Evolutionary conservation across 2,329 filamentous ascomycete species (phyloP), one percentile per base, ranked within the genome.

Genomic region (Escovopsis sp.): DNA sequence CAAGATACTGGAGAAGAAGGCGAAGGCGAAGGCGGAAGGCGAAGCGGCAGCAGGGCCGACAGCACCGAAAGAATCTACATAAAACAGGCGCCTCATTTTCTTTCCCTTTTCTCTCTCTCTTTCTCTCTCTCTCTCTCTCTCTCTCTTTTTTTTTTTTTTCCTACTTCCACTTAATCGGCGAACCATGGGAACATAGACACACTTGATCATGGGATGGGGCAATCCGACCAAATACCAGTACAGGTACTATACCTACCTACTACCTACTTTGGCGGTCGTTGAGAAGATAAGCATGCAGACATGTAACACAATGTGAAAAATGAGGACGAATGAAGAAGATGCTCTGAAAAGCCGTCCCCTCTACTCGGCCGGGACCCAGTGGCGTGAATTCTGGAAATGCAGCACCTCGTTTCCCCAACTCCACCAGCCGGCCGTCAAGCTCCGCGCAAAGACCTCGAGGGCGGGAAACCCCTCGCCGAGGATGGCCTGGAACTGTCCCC

Each of bases 401-500:
- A 85, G 58, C 8, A 75, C 79, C 52, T 89, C 78, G 50, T 87
- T 71, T 3, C 85, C 85, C 82, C 82, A 88, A 26, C 73, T 73
- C 72, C 78, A 83, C 84, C 85, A 89, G 0, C 81, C 81, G 7
- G 75, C 70, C 2, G 83, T 85, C 37, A 86, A 61, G 55, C 82
- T 77, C 43, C 85, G 69, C 2, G 83, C 81, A 62, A 89, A 91
- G 2, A 88, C 66, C 59, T 91, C 85, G n/a, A 88, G 63, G 3
- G 72, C 82, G 12, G 56, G 54, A 50, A 76, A 80, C 3, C 38
- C 42, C 3, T 53, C 49, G 0, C 65, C 64, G 26, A 84, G 52
- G n/a, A 77, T 52, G 4, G 67, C 61, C 42, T 72, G 68, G 39
- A 86, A 72, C 19, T 85, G 50, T 3, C 59, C 53, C 46, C 78